Evolutionary conservation across 2,329 filamentous ascomycete genomes (phyloP).

Genomic region (Verticillium tricorpus): DNA sequence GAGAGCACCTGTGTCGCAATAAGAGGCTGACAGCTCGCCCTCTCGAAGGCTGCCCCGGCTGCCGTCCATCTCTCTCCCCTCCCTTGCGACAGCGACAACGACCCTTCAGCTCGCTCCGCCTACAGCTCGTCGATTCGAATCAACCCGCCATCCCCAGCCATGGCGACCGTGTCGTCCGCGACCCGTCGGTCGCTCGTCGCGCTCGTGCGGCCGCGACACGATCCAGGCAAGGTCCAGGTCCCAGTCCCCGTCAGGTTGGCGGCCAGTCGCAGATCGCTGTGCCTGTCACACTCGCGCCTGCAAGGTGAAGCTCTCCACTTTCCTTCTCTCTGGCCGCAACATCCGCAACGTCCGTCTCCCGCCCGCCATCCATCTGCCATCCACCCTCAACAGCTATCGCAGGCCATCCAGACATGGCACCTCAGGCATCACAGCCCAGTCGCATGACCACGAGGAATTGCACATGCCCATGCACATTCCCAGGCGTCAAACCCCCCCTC

Average conservation of each 20-base stretch:
- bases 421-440: background rate
- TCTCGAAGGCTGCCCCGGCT: background rate
- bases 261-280: conserved; percentile 6
- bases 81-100: background rate
- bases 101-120: conserved; percentile 8
- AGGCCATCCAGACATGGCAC: background rate
- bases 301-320: conserved; percentile 4
- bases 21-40: background rate
- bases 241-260: conserved; percentile 6
- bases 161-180: conserved; percentile 17
- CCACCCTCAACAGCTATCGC: background rate
- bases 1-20: background rate
- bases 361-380: background rate
- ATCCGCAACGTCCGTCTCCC: background rate
- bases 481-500: background rate
- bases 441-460: background rate
- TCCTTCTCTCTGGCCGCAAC: background rate
- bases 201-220: background rate
- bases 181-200: conserved; percentile 4
- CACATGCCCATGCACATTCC: background rate
- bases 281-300: conserved; percentile 6
- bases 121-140: conserved; percentile 12
- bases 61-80: background rate
- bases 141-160: conserved; percentile 15
- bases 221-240: background rate